Base-by-base conservation (phyloP, 2,329 filamentous ascomycete genomes). In the Penicillium crustosum region DNA sequence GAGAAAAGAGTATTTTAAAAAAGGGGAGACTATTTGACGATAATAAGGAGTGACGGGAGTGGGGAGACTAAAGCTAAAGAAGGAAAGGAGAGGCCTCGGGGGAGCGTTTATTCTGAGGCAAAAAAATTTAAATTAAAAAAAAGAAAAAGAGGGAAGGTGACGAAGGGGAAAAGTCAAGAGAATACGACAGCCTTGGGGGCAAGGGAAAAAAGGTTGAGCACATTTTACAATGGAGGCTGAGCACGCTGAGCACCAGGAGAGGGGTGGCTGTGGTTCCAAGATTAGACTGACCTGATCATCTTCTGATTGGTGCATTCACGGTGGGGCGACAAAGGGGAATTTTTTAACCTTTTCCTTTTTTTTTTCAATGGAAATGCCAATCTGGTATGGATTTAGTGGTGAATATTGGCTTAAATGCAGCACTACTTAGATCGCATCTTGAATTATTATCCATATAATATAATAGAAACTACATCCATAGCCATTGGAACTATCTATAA, bases 1-100 rank as follows among this genome's bases (percentile, higher is more conserved):
- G 42, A 47, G 44, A 54, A 25, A 23, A 29, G 19, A 53, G 44
- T 42, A 19, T 55, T 47, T 52, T 56, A n/a, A 21, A 43, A 43
- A 54, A 60, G 55, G 61, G 60, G 58, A 55, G 45, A 13, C 45
- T 55, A 55, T 43, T 53, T 44, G 44, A 66, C 47, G 48, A 61
- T 50, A 62, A 65, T 61, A 64, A 64, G 56, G 62, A 68, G 62
- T 55, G 64, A 66, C 60, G 50, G 45, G 45, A 57, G 65, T 66
- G 59, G 58, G 53, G 58, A 63, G 51, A 51, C 59, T 55, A 62
- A 60, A 38, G 49, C 62, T 52, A 57, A 63, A 64, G 47, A 54
- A 57, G 51, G 50, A 64, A 63, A 61, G 54, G 57, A 64, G 59
- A 55, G 58, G 55, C 23, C 42, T n/a, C 3, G 12, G 21, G 12